These are phyloP conservation scores for Suillus americanus DNA, from an alignment of 768 basidiomycete species.

Conservation along the genomic window DNA sequence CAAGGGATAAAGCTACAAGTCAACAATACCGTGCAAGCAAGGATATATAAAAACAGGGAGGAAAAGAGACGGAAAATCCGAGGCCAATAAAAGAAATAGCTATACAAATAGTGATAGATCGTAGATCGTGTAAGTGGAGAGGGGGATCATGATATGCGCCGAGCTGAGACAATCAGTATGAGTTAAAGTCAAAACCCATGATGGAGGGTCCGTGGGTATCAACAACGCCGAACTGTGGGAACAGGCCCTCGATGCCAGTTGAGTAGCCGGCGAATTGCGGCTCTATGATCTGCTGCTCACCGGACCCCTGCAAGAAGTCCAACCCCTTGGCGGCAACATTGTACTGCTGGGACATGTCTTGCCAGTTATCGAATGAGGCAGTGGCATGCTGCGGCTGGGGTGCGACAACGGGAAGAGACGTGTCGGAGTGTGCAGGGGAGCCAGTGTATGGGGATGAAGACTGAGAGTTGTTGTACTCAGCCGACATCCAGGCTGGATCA, in stretches of 20 bases:
- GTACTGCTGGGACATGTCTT: constrained; percentile 7
- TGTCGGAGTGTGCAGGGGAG: constrained; percentile 37
- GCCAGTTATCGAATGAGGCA: constrained; percentile 21
- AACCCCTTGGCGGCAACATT: not conserved
- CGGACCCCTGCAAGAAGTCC: no score
- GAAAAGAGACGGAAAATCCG: not conserved
- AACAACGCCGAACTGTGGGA: not conserved
- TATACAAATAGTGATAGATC: constrained; percentile 8
- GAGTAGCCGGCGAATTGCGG: constrained; percentile 5
- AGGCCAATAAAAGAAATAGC: not conserved
- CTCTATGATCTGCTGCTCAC: not conserved
- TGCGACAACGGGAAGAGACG: constrained; percentile 26
- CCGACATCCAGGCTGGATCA: constrained; percentile 15
- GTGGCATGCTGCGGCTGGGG: constrained; percentile 25
- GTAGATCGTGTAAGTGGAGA: not conserved
- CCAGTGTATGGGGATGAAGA: constrained; percentile 44
- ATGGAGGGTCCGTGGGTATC: not conserved
- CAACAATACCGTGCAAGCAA: constrained; percentile 3
- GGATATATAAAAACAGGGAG: constrained; percentile 1
- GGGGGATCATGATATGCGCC: not conserved
- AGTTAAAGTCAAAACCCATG: constrained; percentile 6
- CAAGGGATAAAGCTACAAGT: constrained; percentile 2
- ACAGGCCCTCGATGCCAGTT: constrained; percentile 6
- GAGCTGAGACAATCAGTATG: not conserved
- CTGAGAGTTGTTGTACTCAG: constrained; percentile 15